Conservation (phyloP, 306 rosid genomes). For the Pyrus betulifolia region DNA sequence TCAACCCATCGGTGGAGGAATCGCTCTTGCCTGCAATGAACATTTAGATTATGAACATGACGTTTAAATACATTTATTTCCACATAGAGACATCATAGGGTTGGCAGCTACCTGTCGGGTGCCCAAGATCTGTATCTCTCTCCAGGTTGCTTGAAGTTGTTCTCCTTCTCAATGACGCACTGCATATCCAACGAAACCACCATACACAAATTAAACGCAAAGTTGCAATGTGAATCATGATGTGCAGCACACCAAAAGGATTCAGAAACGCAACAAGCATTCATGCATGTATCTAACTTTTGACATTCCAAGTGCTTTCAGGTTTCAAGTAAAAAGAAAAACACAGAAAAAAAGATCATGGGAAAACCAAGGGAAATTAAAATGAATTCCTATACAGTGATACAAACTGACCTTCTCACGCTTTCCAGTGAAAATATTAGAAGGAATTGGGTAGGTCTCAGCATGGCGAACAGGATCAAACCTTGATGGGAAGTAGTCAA, state of each 20-base stretch:
- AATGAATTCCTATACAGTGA: too few relatives aligned
- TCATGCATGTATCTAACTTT: background rate
- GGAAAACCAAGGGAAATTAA: background rate
- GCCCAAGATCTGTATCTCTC: constrained; percentile 84
- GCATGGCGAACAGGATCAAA: constrained; percentile 76
- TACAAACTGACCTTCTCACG: constrained; percentile 66
- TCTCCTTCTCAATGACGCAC: constrained; percentile 62
- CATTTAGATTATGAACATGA: constrained; percentile 3
- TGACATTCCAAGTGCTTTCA: background rate
- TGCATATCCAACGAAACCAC: constrained; percentile 25
- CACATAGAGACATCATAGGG: background rate
- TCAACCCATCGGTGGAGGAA: constrained; percentile 58
- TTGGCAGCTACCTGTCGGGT: constrained; percentile 59
- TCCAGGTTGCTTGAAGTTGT: constrained; percentile 89
- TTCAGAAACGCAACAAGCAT: background rate
- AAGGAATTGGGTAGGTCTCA: constrained; percentile 62
- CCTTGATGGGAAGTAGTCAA: constrained; percentile 91
- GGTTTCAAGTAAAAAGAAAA: background rate
- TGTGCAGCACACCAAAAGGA: background rate
- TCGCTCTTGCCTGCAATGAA: constrained; percentile 69
- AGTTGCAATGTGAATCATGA: background rate
- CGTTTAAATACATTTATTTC: background rate
- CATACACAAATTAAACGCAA: background rate
- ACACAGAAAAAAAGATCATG: background rate
- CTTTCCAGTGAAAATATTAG: constrained; percentile 34